A percentile compares a stretch with the other conserved stretches of the same genome.
phyloP scores from a whole-genome alignment of 805 yeast genomes.

The Ogataea methanolica region DNA sequence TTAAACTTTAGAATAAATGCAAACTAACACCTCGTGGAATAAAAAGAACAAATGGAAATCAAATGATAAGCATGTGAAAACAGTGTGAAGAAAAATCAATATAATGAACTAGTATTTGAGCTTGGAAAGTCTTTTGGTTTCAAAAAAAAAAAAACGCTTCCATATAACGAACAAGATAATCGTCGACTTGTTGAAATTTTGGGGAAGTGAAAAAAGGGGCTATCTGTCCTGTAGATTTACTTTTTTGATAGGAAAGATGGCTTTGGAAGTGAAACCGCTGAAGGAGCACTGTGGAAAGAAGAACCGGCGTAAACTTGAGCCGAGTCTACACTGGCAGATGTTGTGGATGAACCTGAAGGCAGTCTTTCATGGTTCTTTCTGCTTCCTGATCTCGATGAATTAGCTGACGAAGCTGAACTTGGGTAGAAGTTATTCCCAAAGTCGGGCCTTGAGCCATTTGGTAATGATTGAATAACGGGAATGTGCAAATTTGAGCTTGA shows the following conservation, averaged over 20 bases:
- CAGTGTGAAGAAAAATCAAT: no score
- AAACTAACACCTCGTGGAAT: no score
- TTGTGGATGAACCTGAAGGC: slow-evolving; percentile 6
- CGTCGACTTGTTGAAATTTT: no score
- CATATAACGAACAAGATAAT: no score
- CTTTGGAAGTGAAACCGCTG: slow-evolving; percentile 50
- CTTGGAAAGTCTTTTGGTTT: no score
- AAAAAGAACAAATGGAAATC: no score
- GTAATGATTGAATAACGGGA: slow-evolving; percentile 10
- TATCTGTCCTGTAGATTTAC: slow-evolving; percentile 4
- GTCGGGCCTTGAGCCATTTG: slow-evolving; percentile 15
- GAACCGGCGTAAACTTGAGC: slow-evolving; percentile 46
- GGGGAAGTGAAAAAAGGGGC: not conserved
- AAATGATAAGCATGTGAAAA: no score
- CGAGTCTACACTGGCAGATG: slow-evolving; percentile 8
- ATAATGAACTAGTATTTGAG: no score
- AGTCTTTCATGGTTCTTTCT: slow-evolving; percentile 7
- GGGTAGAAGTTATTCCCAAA: slow-evolving; percentile 8
- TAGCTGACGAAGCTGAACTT: slow-evolving; percentile 5
- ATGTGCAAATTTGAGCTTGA: slow-evolving; percentile 1
- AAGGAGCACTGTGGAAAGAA: slow-evolving; percentile 53
- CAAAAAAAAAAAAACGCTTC: no score
- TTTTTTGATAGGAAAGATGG: slow-evolving; percentile 39
- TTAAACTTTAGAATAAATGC: no score
- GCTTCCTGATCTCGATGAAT: slow-evolving; percentile 11